Evolutionary conservation across 257 asterid genomes (phyloP), one percentile per base, ranked within the genome.

Genomic region (Penstemon davidsonii): DNA sequence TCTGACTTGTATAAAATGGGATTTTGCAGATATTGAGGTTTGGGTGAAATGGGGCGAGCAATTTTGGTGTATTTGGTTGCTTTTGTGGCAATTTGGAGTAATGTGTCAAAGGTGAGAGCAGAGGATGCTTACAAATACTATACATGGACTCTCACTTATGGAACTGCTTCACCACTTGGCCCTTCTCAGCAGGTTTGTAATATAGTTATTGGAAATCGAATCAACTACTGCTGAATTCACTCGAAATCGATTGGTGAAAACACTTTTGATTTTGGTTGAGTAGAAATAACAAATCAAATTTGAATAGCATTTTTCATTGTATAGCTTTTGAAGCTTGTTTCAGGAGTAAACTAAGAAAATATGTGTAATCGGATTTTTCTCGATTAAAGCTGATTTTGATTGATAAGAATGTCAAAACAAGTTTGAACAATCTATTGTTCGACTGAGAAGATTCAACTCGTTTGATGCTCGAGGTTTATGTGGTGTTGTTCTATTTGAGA

Each of bases 91-190:
- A 59, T 85, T 59, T 80, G 84, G 88, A 68, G 83, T 25, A 1
- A 25, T 59, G 80, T 72, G 1, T 67, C 67, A 73, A 43, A 64
- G 15, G 91, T 83, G 71, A 81, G 72, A 73, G 91, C 90, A 62
- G 99, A 94, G 82, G 97, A 94, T 73, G 84, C 57, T 77, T 94
- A 94, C 83, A 91, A 76, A 76, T 91, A 72, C 70, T 89, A 63
- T 61, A 88, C 97, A 53, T 94, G 96, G 96, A 88, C 91, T 53
- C 83, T 84, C 57, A 87, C 96, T 67, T 94, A 94, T 60, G 99
- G 96, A 55, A 85, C 73, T 51, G 79, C 88, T 82, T 81, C 87
- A 11, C 96, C 96, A 5, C 91, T 91, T 57, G 99, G 99, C 47
- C 55, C 66, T 68, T 75, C 95, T 61, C 97, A 94, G 49, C 91